Base-by-base conservation (phyloP, 129 eudicot genomes). In the Cynara cardunculus region DNA sequence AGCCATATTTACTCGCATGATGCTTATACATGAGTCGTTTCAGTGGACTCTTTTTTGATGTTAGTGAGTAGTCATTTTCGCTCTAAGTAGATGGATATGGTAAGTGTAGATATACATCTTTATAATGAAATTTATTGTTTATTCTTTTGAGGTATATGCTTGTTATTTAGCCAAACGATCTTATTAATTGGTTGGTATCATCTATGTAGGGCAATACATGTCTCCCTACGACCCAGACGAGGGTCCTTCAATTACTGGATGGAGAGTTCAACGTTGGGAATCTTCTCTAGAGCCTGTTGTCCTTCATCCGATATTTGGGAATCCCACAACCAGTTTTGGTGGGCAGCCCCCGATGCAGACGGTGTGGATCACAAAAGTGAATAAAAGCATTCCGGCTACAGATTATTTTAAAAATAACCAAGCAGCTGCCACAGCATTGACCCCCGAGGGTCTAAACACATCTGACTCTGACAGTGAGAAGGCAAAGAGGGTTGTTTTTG, bases 231-330 rank as follows among this genome's bases (percentile, higher is more conserved):
- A 95, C 80, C 97, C 97, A 7, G 99, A 92, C 72, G 99, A 95
- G 87, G 99, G 99, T 30, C 99, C 99, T 67, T 95, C 97, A 71
- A 85, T 95, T 7, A 95, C 96, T 30, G 99, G 99, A 75, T 95
- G 99, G 99, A 89, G 99, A 82, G 99, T 95, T 86, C 99, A 95
- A 85, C 94, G 99, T 25, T 95, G 99, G 99, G 99, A 95, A 75
- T 95, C 97, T 49, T 87, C 97, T 22, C 87, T 95, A 56, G 91
- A 95, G 87, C 90, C 91, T 68, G 99, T 95, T 81, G 99, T 95
- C 69, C 93, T 95, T 77, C 99, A 95, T 81, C 99, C 89, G 77
- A 91, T 95, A 83, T 95, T 95, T 78, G 99, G 97, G 14, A 95
- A 89, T 53, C 99, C 99, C 18, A 85, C 91, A 37, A 86, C 97